Evolutionary conservation across 768 basidiomycete species (phyloP).

Genomic region (Termitomyces sp.): DNA sequence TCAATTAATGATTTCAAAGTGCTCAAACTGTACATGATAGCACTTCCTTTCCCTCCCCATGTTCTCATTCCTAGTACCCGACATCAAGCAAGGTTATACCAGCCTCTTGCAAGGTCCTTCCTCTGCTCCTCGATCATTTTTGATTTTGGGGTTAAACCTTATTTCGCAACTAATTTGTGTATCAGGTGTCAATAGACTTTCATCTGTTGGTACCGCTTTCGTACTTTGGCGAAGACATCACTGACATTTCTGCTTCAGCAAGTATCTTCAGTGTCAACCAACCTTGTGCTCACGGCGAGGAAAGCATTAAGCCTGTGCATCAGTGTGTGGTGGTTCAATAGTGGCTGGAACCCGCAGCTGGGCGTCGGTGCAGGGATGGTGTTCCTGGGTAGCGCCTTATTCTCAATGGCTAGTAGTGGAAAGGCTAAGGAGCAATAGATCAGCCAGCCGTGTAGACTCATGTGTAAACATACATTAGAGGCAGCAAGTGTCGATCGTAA

Average conservation of each 20-base stretch:
- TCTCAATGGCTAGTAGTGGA: slow-evolving; percentile 29
- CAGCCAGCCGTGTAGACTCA: background rate
- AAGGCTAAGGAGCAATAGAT: slow-evolving; percentile 14
- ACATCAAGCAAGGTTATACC: slow-evolving; percentile 50
- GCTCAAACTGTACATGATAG: slow-evolving; percentile 27
- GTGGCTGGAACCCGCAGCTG: slow-evolving; percentile 61
- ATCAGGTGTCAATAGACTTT: slow-evolving; percentile 73
- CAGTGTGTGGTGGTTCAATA: slow-evolving; percentile 82
- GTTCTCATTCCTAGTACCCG: slow-evolving; percentile 55
- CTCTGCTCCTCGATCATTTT: slow-evolving; percentile 37
- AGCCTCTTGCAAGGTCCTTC: slow-evolving; percentile 35
- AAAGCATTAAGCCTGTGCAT: slow-evolving; percentile 79
- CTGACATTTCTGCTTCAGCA: slow-evolving; percentile 32
- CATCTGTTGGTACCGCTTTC: slow-evolving; percentile 50
- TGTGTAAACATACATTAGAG: background rate
- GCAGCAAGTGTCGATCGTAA: background rate
- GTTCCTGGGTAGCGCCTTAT: slow-evolving; percentile 59
- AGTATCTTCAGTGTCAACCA: slow-evolving; percentile 77
- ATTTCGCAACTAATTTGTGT: slow-evolving; percentile 77
- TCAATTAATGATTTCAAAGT: background rate
- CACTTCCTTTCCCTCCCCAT: slow-evolving; percentile 76
- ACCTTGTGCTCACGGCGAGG: slow-evolving; percentile 71
- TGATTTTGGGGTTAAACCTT: slow-evolving; percentile 58
- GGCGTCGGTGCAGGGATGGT: slow-evolving; percentile 70
- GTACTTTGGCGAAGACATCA: background rate